Evolutionary conservation across 495 filamentous ascomycete genomes (phyloP), one percentile per base, ranked within the genome.

Genomic region (Lindgomyces ingoldianus): DNA sequence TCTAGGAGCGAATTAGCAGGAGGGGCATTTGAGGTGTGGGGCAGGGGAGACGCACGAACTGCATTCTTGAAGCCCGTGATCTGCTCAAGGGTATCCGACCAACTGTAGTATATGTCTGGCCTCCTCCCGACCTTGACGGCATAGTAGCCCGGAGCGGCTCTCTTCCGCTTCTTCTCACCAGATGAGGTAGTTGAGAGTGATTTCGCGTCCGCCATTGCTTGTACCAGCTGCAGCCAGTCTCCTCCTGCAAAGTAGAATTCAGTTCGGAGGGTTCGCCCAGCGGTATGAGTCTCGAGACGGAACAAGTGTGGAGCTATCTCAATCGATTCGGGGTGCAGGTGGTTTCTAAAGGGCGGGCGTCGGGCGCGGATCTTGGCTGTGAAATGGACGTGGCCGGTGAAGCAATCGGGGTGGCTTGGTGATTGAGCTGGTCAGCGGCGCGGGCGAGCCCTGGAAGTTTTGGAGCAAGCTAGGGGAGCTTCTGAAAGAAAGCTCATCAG

Each of bases 101-200:
- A 98, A 50, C 77, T 86, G 69, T 85, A 83, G 75, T 96, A 98
- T n/a, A 98, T 85, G 3, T 91, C 94, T 0, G 94, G 91, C 25
- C 78, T 83, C 60, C 83, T 81, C 8, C 94, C 94, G 21, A 79
- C 81, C 41, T 87, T 86, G 24, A 98, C 94, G 12, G 89, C 91
- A 74, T 98, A 98, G 76, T 87, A 96, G 76, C 94, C 96, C 58
- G 81, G 78, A 27, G 79, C 65, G 3, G 68, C 72, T 56, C 87
- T 75, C 76, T 92, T 92, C 61, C 89, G 80, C 70, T 91, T 91
- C 44, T 78, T 76, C 24, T 84, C 84, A 14, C 77, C 75, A 4
- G 79, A 77, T 19, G 81, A 73, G 10, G 74, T 74, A 2, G 69
- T 61, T 22, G 69, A 68, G 6, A 11, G 25, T 4, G 60, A 67